phyloP scores from a whole-genome alignment of 169 alveolate genomes.

The Toxoplasma gondii region DNA sequence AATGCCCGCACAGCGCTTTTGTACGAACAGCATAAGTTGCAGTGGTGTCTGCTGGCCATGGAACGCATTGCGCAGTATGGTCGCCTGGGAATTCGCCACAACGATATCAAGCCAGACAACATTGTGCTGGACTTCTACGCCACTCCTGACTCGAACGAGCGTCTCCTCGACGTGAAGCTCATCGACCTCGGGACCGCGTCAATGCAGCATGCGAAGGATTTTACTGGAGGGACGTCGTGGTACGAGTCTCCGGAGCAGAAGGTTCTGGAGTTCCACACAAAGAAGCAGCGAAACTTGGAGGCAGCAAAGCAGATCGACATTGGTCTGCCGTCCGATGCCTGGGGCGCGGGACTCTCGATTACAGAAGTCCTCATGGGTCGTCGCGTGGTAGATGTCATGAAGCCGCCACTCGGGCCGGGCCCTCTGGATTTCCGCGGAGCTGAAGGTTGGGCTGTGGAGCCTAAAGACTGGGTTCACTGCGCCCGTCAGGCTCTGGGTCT shows the following conservation, averaged over 20 bases:
- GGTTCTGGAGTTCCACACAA: slow-evolving; percentile 83
- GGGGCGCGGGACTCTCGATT: slow-evolving; percentile 89
- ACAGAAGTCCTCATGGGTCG: slow-evolving; percentile 84
- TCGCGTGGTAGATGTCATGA: slow-evolving; percentile 82
- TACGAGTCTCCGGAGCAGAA: slow-evolving; percentile 90
- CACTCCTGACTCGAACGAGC: slow-evolving; percentile 71
- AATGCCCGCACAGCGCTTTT: slow-evolving; percentile 77
- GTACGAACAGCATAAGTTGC: slow-evolving; percentile 86
- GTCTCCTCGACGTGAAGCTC: slow-evolving; percentile 82
- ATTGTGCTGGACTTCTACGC: slow-evolving; percentile 84
- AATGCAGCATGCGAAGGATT: slow-evolving; percentile 84
- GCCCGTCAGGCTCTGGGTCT: slow-evolving; percentile 65
- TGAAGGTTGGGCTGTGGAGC: slow-evolving; percentile 63
- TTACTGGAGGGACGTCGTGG: slow-evolving; percentile 90
- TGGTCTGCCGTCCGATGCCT: slow-evolving; percentile 83
- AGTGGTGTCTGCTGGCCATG: slow-evolving; percentile 86
- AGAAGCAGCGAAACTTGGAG: slow-evolving; percentile 79
- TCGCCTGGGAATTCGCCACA: slow-evolving; percentile 84
- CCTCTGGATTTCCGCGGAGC: slow-evolving; percentile 83
- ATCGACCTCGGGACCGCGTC: slow-evolving; percentile 89
- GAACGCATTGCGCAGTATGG: slow-evolving; percentile 84
- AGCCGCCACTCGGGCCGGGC: slow-evolving; percentile 83
- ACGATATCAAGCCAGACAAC: slow-evolving; percentile 87
- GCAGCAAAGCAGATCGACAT: slow-evolving; percentile 81
- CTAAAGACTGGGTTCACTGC: slow-evolving; percentile 52